Base-by-base conservation (phyloP, 495 filamentous ascomycete species). In the Trichoderma asperelloides region DNA sequence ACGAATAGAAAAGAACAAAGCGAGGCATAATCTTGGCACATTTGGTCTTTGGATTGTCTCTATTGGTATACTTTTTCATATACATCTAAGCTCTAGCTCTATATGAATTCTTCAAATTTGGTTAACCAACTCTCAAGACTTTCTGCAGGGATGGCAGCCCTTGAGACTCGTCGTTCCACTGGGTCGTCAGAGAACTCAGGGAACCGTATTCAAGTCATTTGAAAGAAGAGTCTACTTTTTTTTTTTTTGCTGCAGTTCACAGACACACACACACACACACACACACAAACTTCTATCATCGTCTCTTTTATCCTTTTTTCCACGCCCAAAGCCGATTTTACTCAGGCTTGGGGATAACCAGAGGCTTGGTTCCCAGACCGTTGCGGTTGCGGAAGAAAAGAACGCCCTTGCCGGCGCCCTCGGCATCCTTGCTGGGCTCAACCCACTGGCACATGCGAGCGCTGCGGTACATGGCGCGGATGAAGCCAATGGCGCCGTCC, bases 381-480 rank as follows among this genome's bases (percentile, higher is more conserved):
- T 96, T 98, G 69, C 83, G 81, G 82, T 91, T 91, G 66, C 89
- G 79, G 84, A 87, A 91, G 81, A 91, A 91, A 69, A 78, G 66
- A 33, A 91, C 84, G 60, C 86, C 84, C 80, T 86, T 85, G 68
- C 78, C 84, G 60, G 86, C 83, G 25, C 87, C 89, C 70, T 82
- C 72, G 51, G 88, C 85, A 66, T 85, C 90, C 69, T 87, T 90
- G 72, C 75, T 84, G 43, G 82, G 82, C 80, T 88, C 86, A 68
- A 91, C 87, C 86, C 89, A 92, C 72, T 91, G 88, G 82, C 89
- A 91, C 84, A 79, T 82, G 30, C 89, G 79, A n/a, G 87, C 83
- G 71, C 78, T 84, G 63, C 73, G 84, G 82, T 83, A 92, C 73
- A 92, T 73, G 68, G 85, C 81, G 75, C 81, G 80, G 71, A 90